Evolutionary conservation across 1,139 yeast species (phyloP).

Genomic region (Kodamaea derodonti): DNA sequence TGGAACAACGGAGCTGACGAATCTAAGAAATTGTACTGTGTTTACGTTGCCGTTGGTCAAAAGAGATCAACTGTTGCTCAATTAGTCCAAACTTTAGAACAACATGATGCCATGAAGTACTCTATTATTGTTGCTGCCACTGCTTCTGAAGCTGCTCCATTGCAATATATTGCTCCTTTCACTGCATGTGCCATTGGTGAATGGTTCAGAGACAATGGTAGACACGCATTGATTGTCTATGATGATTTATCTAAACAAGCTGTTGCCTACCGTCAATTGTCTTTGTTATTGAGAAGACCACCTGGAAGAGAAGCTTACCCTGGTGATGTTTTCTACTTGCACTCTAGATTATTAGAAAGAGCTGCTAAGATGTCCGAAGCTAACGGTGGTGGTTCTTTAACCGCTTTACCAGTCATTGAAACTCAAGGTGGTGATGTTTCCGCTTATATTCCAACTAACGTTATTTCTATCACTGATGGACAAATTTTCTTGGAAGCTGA

Average conservation of each 20-base stretch:
- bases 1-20: slow-evolving; percentile 96
- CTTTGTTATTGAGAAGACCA: slow-evolving; percentile 95
- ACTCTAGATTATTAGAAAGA: slow-evolving; percentile 94
- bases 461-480: slow-evolving; percentile 96
- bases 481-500: slow-evolving; percentile 99
- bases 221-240: slow-evolving; percentile 93
- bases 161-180: slow-evolving; percentile 99
- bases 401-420: slow-evolving; percentile 95
- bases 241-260: slow-evolving; percentile 99
- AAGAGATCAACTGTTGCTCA: slow-evolving; percentile 99
- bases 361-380: slow-evolving; percentile 94
- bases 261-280: slow-evolving; percentile 99
- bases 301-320: slow-evolving; percentile 98
- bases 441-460: slow-evolving; percentile 96
- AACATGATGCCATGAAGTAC: slow-evolving; percentile 96
- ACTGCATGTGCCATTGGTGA: slow-evolving; percentile 99
- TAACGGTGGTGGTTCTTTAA: slow-evolving; percentile 90
- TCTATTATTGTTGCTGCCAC: slow-evolving; percentile 98
- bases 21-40: slow-evolving; percentile 98
- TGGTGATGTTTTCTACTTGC: slow-evolving; percentile 95
- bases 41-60: slow-evolving; percentile 99
- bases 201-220: slow-evolving; percentile 99
- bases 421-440: slow-evolving; percentile 99
- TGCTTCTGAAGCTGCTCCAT: slow-evolving; percentile 99
- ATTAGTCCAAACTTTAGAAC: slow-evolving; percentile 98